Percentiles rank a stretch among this genome's conserved stretches.
These are phyloP conservation scores for Erysimum cheiri DNA, from an alignment of 441 rosid species.

Conservation along the genomic window DNA sequence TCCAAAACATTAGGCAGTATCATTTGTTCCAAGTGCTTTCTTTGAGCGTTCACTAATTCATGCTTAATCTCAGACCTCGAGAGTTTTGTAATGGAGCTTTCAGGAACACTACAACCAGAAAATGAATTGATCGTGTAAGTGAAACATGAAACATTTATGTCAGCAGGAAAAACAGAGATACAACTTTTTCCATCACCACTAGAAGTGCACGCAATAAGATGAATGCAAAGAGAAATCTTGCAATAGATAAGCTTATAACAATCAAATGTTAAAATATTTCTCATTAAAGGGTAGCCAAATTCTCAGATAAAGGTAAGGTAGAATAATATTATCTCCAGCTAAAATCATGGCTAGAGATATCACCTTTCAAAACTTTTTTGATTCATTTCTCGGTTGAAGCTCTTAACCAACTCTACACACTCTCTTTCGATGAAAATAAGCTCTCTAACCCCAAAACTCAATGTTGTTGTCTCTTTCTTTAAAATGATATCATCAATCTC, in stretches of 20 bases:
- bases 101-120: conserved; percentile 58
- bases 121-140: conserved; percentile 35
- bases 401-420: conserved; percentile 74
- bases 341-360: conserved; percentile 36
- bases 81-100: conserved; percentile 58
- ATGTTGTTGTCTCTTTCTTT: conserved; percentile 64
- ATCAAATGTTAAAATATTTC: neutral
- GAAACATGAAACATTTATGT: conserved; percentile 24
- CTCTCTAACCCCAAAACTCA: conserved; percentile 85
- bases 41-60: conserved; percentile 76
- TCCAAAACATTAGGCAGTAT: conserved; percentile 79
- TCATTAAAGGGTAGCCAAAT: conserved; percentile 19
- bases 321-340: conserved; percentile 21
- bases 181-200: conserved; percentile 8
- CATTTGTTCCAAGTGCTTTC: conserved; percentile 75
- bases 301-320: conserved; percentile 22
- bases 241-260: neutral
- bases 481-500: conserved; percentile 65
- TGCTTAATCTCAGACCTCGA: conserved; percentile 68
- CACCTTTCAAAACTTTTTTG: conserved; percentile 61
- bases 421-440: conserved; percentile 83
- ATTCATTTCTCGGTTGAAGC: conserved; percentile 59
- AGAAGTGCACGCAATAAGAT: conserved; percentile 24
- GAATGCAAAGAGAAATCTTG: conserved; percentile 10
- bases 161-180: conserved; percentile 28